Base-by-base conservation (phyloP, 2,329 filamentous ascomycete species). In the Talaromyces sp. region DNA sequence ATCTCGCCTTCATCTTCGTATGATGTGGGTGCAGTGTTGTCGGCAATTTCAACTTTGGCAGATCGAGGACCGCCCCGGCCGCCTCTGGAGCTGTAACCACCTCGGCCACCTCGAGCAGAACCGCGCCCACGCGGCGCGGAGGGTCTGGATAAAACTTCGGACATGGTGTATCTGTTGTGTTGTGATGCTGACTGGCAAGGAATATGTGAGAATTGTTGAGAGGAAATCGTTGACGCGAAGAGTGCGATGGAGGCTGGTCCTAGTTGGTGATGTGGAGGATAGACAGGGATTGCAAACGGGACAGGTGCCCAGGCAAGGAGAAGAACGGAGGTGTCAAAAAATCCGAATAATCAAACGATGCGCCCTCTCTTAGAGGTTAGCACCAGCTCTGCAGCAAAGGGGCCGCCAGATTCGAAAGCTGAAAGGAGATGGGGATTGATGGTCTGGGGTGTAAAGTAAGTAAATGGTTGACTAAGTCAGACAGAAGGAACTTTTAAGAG, bases 71-170 rank as follows among this genome's bases (percentile, higher is more conserved):
- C 84, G 74, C 90, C 90, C 80, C 91, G 88, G 75, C 87, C 87
- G 78, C 88, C 87, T 83, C 90, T 85, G 73, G 81, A 85, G 75
- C 85, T 87, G 79, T 89, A 90, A 72, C 89, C 90, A 79, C 89
- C 89, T 82, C 91, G 86, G 76, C 92, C 93, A 78, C 93, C 93
- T 80, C 94, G 90, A 81, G 89, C 86, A 79, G 92, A 90, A 83
- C 92, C 92, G 87, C 95, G 91, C 82, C 94, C 93, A 83, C 94
- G 92, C 71, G 84, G 88, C 82, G 91, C 88, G 80, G 89, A 86
- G 78, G 91, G 86, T 86, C 93, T 88, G 82, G 90, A 87, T 85
- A 93, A 90, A 83, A 91, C 88, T 87, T 98, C 94, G 86, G 95
- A 96, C 95, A 98, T 98, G 83, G 78, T 69, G 68, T 69, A 67